A percentile compares a stretch with the other conserved stretches of the same genome.
Conservation (phyloP, 73 alveolate genomes). For the Symbiodinium pilosum region DNA sequence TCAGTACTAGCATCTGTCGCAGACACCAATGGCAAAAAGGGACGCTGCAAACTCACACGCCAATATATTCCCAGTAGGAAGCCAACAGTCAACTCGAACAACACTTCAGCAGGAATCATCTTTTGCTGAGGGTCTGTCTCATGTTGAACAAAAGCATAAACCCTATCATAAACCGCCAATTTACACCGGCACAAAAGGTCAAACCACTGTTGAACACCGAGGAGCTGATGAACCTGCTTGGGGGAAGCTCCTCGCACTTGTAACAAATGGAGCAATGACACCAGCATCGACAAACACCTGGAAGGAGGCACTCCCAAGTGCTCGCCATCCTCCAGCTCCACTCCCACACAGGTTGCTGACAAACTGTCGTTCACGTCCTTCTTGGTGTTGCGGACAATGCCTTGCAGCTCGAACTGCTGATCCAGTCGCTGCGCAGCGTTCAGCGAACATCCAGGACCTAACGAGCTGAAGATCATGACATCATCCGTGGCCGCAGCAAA, state of each 20-base stretch:
- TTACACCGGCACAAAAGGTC: constrained; percentile 27
- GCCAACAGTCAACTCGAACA: background rate
- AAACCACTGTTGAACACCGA: constrained; percentile 32
- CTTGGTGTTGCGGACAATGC: background rate
- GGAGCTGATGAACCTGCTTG: constrained; percentile 23
- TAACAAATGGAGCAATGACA: background rate
- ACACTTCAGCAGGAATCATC: background rate
- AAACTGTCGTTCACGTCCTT: constrained; percentile 24
- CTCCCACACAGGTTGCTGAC: constrained; percentile 29
- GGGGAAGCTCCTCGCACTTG: background rate
- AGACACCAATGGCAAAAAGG: background rate
- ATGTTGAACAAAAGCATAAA: background rate
- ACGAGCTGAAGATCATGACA: constrained; percentile 20
- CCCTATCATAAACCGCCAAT: background rate
- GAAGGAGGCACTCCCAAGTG: background rate
- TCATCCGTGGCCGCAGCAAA: constrained; percentile 29
- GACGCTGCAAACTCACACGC: background rate
- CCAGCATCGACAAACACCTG: background rate
- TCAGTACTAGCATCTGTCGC: constrained; percentile 5
- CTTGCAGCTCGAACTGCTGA: background rate
- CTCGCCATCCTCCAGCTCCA: background rate
- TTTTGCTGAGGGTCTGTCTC: background rate
- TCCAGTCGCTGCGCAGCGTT: background rate
- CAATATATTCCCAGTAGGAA: background rate
- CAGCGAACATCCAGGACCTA: background rate